Conservation (phyloP, 495 filamentous ascomycete species). For the Clohesyomyces aquaticus region DNA sequence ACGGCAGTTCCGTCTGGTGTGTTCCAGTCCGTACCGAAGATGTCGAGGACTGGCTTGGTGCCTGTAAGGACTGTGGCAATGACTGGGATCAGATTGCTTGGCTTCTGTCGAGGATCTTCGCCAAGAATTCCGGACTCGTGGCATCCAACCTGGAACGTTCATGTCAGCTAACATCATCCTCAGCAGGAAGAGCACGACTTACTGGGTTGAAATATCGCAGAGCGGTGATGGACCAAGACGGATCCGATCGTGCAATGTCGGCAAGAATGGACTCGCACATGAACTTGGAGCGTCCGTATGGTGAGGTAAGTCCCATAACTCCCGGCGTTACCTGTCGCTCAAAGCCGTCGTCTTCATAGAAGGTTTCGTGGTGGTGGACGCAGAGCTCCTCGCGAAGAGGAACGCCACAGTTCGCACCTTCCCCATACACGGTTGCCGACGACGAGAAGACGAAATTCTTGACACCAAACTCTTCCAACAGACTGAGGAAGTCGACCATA, state of each 20-base stretch:
- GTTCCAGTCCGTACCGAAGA: constrained; percentile 68
- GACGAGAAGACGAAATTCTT: constrained; percentile 70
- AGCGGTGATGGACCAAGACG: constrained; percentile 64
- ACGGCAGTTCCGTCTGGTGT: constrained; percentile 54
- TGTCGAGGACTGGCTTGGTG: constrained; percentile 55
- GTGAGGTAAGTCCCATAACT: constrained; percentile 62
- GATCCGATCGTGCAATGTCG: constrained; percentile 61
- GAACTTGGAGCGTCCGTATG: constrained; percentile 69
- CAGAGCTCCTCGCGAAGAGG: constrained; percentile 65
- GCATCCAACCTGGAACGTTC: constrained; percentile 55
- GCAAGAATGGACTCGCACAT: constrained; percentile 68
- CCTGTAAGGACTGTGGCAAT: constrained; percentile 64
- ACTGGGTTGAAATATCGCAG: constrained; percentile 70
- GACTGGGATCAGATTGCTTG: constrained; percentile 67
- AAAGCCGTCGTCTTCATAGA: constrained; percentile 42
- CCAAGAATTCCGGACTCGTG: constrained; percentile 67
- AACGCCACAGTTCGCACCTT: constrained; percentile 55
- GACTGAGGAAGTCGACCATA: constrained; percentile 61
- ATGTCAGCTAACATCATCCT: constrained; percentile 9
- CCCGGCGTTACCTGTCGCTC: constrained; percentile 49
- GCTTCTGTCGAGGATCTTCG: constrained; percentile 64
- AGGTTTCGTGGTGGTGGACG: constrained; percentile 56
- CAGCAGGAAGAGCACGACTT: constrained; percentile 2
- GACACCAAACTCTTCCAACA: constrained; percentile 61
- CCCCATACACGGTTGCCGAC: constrained; percentile 68